Evolutionary conservation across 2,329 filamentous ascomycete genomes (phyloP).

Genomic region (Sporothrix curviconia): DNA sequence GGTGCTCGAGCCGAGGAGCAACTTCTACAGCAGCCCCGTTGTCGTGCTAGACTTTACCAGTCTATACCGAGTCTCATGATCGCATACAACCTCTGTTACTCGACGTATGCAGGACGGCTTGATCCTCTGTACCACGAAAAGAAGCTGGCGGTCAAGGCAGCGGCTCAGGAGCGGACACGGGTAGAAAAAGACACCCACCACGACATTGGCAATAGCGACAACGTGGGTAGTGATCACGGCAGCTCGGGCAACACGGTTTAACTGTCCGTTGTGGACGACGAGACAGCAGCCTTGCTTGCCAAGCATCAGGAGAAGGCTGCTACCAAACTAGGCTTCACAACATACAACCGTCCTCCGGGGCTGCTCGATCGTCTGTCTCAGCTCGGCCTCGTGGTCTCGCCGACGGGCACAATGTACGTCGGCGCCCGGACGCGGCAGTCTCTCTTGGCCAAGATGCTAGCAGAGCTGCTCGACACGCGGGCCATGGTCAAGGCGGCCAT

Average conservation of each 20-base stretch:
- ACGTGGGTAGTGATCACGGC: not conserved
- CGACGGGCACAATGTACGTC: constrained; percentile 94
- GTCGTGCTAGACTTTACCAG: constrained; percentile 94
- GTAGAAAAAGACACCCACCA: not conserved
- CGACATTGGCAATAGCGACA: not conserved
- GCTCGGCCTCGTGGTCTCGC: constrained; percentile 81
- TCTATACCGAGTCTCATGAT: constrained; percentile 96
- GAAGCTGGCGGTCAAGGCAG: not conserved
- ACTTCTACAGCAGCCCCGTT: constrained; percentile 84
- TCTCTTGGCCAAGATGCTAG: constrained; percentile 89
- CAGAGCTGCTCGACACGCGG: constrained; percentile 89
- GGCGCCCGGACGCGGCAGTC: constrained; percentile 83
- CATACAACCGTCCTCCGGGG: constrained; percentile 71
- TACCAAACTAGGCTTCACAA: constrained; percentile 90
- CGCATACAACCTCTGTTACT: constrained; percentile 98
- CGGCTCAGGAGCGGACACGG: not conserved
- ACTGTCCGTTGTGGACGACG: not conserved
- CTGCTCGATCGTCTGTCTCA: constrained; percentile 69
- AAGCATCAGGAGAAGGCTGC: constrained; percentile 22
- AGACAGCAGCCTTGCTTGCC: not conserved
- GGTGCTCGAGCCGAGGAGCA: constrained; percentile 95
- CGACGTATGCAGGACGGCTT: constrained; percentile 84
- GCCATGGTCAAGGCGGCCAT: constrained; percentile 98
- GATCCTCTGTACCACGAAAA: constrained; percentile 16
- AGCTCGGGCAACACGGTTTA: not conserved